A percentile compares a stretch with the other conserved stretches of the same genome.
These are phyloP conservation scores for Leishmania tarentolae DNA, from an alignment of 208 protist genomes.

Conservation along the genomic window DNA sequence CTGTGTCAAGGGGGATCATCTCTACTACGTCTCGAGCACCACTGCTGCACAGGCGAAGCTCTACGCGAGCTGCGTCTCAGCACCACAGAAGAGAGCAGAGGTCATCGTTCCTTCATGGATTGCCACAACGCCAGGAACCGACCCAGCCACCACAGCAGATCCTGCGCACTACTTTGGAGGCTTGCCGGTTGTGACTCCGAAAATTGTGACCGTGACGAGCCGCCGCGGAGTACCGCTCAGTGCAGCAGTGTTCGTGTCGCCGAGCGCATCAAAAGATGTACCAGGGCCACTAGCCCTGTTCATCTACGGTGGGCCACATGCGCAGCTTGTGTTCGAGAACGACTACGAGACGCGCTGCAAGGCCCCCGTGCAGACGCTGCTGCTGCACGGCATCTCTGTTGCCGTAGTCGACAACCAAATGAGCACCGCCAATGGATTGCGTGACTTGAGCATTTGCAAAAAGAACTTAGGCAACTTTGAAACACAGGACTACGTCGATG, in stretches of 20 bases:
- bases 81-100: slow-evolving; percentile 15
- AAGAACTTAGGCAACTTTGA: slow-evolving; percentile 86
- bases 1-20: slow-evolving; percentile 34
- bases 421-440: slow-evolving; percentile 84
- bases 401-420: slow-evolving; percentile 87
- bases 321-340: slow-evolving; percentile 79
- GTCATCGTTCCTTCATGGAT: slow-evolving; percentile 20
- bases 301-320: slow-evolving; percentile 89
- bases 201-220: slow-evolving; percentile 62
- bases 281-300: slow-evolving; percentile 66
- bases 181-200: slow-evolving; percentile 43
- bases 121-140: neutral
- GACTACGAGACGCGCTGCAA: slow-evolving; percentile 56
- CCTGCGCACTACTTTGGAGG: slow-evolving; percentile 19
- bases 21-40: slow-evolving; percentile 66
- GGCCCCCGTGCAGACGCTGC: slow-evolving; percentile 62
- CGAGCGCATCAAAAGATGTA: slow-evolving; percentile 17
- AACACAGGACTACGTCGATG: slow-evolving; percentile 82
- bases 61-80: slow-evolving; percentile 33
- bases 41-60: slow-evolving; percentile 45
- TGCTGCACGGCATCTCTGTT: slow-evolving; percentile 75
- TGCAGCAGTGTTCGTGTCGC: slow-evolving; percentile 65
- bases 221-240: slow-evolving; percentile 73
- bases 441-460: slow-evolving; percentile 80
- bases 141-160: slow-evolving; percentile 12